A percentile compares a stretch with the other conserved stretches of the same genome.
Evolutionary conservation across 129 eudicot species (phyloP).

Genomic region (Daucus carota): DNA sequence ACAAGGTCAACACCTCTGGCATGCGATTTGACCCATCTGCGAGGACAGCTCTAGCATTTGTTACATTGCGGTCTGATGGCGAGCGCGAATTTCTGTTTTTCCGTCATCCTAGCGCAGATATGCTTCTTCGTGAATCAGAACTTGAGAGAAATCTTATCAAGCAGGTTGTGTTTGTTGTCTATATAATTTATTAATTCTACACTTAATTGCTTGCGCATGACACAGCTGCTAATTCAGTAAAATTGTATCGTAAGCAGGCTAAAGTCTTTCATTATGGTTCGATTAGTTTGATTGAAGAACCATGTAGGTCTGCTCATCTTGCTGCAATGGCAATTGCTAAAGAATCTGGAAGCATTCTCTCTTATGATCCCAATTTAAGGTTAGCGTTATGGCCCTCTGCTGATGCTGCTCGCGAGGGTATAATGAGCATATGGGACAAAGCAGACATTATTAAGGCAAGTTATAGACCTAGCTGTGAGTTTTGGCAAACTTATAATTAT

Average conservation of each 20-base stretch:
- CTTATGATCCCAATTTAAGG: conserved; percentile 77
- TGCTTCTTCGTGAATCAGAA: conserved; percentile 58
- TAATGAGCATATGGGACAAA: conserved; percentile 74
- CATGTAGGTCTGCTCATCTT: conserved; percentile 66
- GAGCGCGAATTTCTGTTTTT: conserved; percentile 58
- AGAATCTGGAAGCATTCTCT: conserved; percentile 49
- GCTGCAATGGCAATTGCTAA: conserved; percentile 72
- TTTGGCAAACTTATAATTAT: background rate
- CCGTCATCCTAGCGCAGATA: conserved; percentile 63
- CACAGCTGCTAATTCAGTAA: conserved; percentile 1
- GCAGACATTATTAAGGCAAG: conserved; percentile 77
- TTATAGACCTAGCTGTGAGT: background rate
- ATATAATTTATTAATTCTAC: background rate
- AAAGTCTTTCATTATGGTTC: conserved; percentile 66
- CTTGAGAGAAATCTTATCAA: conserved; percentile 43
- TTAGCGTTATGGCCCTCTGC: conserved; percentile 68
- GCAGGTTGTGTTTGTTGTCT: conserved; percentile 29
- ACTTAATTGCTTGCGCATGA: background rate
- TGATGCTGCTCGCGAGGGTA: conserved; percentile 61
- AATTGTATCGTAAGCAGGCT: conserved; percentile 26
- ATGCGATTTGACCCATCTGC: conserved; percentile 49
- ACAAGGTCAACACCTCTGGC: conserved; percentile 53
- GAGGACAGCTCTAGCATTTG: conserved; percentile 58
- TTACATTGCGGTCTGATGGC: conserved; percentile 47
- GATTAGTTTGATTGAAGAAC: conserved; percentile 68